Conservation (phyloP, 2,329 filamentous ascomycete species). For the Polychaeton citri region DNA sequence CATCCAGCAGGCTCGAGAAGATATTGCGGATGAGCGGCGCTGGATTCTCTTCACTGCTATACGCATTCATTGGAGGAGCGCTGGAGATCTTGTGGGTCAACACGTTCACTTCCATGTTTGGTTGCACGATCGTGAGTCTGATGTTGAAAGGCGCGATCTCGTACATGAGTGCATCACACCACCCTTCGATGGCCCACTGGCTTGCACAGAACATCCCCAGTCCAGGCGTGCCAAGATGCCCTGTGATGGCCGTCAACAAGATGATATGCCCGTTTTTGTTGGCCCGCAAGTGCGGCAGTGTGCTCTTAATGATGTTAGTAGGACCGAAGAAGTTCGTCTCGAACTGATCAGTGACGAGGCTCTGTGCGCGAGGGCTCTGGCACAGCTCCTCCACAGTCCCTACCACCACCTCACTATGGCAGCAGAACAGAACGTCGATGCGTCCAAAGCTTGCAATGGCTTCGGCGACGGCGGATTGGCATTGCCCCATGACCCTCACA, state of each 20-base stretch:
- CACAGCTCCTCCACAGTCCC: slow-evolving; percentile 85
- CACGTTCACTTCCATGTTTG: slow-evolving; percentile 80
- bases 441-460: slow-evolving; percentile 72
- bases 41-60: slow-evolving; percentile 54
- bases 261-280: slow-evolving; percentile 83
- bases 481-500: slow-evolving; percentile 51
- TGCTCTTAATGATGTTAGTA: slow-evolving; percentile 87
- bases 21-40: slow-evolving; percentile 77
- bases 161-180: slow-evolving; percentile 87
- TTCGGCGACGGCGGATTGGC: slow-evolving; percentile 76
- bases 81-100: slow-evolving; percentile 79
- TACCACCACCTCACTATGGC: slow-evolving; percentile 77
- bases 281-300: slow-evolving; percentile 63
- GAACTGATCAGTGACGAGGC: slow-evolving; percentile 79
- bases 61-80: slow-evolving; percentile 61
- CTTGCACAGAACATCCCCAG: slow-evolving; percentile 84
- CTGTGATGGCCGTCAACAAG: slow-evolving; percentile 76
- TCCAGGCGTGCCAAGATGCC: slow-evolving; percentile 84
- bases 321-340: slow-evolving; percentile 92
- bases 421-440: slow-evolving; percentile 83
- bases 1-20: slow-evolving; percentile 64
- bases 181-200: slow-evolving; percentile 90
- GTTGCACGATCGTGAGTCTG: slow-evolving; percentile 90
- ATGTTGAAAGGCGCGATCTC: slow-evolving; percentile 94
- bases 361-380: slow-evolving; percentile 57